A percentile compares a stretch with the other conserved stretches of the same genome.
Conservation (phyloP, 306 rosid species). For the Ceratonia siliqua region DNA sequence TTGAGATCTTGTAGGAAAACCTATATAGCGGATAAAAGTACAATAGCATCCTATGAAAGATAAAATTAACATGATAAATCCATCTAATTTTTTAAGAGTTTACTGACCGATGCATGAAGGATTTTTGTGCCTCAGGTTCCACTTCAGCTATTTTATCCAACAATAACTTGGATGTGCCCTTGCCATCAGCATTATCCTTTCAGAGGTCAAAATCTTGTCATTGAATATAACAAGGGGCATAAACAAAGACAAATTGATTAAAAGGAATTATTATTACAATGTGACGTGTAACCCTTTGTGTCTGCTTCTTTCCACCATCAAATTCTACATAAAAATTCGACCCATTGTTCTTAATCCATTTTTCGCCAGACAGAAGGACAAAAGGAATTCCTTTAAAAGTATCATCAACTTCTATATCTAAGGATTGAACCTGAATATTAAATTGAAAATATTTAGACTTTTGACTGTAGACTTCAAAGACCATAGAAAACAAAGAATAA, state of each 20-base stretch:
- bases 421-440: constrained; percentile 67
- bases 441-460: constrained; percentile 27
- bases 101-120: constrained; percentile 95
- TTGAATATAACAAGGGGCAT: constrained; percentile 27
- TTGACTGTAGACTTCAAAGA: constrained; percentile 30
- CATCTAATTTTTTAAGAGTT: constrained; percentile 27
- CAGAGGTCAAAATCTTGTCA: constrained; percentile 38
- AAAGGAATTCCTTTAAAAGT: constrained; percentile 78
- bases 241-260: constrained; percentile 23
- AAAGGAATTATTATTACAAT: constrained; percentile 24
- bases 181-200: constrained; percentile 74
- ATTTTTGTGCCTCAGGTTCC: constrained; percentile 93
- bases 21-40: neutral
- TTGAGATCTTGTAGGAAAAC: constrained; percentile 9
- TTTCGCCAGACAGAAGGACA: constrained; percentile 66
- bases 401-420: constrained; percentile 69
- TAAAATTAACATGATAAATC: constrained; percentile 4
- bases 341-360: constrained; percentile 86
- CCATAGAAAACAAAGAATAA: constrained; percentile 26
- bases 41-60: constrained; percentile 16
- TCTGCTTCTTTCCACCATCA: constrained; percentile 49
- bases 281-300: constrained; percentile 60
- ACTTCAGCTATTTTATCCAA: constrained; percentile 68
- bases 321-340: constrained; percentile 80
- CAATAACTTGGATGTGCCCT: constrained; percentile 80